Evolutionary conservation across 169 alveolate species (phyloP).

Genomic region (Plasmodium gallinaceum): DNA sequence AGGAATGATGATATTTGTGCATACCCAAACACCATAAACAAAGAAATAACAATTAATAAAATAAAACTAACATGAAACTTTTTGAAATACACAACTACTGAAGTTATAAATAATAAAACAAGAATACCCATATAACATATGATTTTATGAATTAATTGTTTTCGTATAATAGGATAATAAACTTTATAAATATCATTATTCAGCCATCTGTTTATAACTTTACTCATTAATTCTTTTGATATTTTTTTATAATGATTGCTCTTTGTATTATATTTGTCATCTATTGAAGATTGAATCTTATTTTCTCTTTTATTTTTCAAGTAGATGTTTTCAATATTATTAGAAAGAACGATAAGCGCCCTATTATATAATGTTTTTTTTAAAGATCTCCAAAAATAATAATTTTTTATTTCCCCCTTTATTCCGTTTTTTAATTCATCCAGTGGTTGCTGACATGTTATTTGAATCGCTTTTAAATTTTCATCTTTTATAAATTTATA

Average conservation of each 20-base stretch:
- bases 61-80: conserved; percentile 65
- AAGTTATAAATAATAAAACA: conserved; percentile 36
- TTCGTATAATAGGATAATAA: conserved; percentile 72
- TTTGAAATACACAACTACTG: conserved; percentile 58
- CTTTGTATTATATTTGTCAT: conserved; percentile 32
- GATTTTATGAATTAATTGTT: conserved; percentile 57
- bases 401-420: conserved; percentile 49
- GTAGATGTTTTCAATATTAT: conserved; percentile 75
- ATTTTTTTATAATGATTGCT: conserved; percentile 53
- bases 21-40: conserved; percentile 76
- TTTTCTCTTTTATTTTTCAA: conserved; percentile 75
- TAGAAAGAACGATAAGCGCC: conserved; percentile 71
- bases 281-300: conserved; percentile 46
- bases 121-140: conserved; percentile 54
- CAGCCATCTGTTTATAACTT: conserved; percentile 77
- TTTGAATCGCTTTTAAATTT: conserved; percentile 73
- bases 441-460: conserved; percentile 75
- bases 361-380: conserved; percentile 56
- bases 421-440: conserved; percentile 77
- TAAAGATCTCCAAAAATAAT: conserved; percentile 73
- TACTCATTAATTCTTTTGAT: conserved; percentile 78
- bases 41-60: conserved; percentile 31
- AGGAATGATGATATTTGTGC: conserved; percentile 54
- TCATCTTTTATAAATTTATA: conserved; percentile 73
- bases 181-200: conserved; percentile 68